A percentile compares a stretch with the other conserved stretches of the same genome.
Conservation (phyloP, 176 grass and related monocot species). For the Pontederia paniculata region DNA sequence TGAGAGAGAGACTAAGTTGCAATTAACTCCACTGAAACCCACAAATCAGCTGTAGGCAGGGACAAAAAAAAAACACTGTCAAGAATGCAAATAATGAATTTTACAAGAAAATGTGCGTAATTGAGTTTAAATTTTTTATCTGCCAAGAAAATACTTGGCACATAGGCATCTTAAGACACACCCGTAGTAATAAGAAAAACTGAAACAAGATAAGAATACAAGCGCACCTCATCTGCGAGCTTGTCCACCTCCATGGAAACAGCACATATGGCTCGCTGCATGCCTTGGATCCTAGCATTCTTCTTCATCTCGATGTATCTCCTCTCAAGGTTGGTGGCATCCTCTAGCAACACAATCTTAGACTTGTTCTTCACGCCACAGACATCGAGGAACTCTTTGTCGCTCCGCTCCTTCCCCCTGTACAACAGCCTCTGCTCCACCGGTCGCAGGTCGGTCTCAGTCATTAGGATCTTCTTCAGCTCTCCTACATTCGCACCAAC, state of each 20-base stretch:
- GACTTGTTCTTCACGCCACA: slow-evolving; percentile 83
- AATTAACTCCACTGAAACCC: too few relatives aligned
- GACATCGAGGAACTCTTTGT: slow-evolving; percentile 58
- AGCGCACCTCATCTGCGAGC: slow-evolving; percentile 65
- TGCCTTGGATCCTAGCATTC: slow-evolving; percentile 52
- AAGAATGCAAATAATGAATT: too few relatives aligned
- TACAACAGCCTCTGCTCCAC: slow-evolving; percentile 71
- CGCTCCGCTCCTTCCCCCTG: slow-evolving; percentile 44
- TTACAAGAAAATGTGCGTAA: too few relatives aligned
- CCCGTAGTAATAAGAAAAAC: neutral
- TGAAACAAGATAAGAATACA: neutral
- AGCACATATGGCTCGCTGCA: slow-evolving; percentile 55
- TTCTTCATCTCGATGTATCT: slow-evolving; percentile 62
- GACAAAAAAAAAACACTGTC: too few relatives aligned
- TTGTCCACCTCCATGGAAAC: slow-evolving; percentile 75
- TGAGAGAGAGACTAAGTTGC: too few relatives aligned
- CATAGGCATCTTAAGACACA: neutral
- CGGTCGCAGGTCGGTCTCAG: slow-evolving; percentile 51
- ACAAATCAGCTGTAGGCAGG: too few relatives aligned
- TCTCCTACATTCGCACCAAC: slow-evolving; percentile 32
- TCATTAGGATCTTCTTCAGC: slow-evolving; percentile 75
- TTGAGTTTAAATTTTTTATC: neutral
- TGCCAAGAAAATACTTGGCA: neutral
- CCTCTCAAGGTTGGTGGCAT: slow-evolving; percentile 58
- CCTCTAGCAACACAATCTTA: slow-evolving; percentile 59